phyloP scores from a whole-genome alignment of 2,329 filamentous ascomycete species.

The Nannizziopsis arthrosporioides region DNA sequence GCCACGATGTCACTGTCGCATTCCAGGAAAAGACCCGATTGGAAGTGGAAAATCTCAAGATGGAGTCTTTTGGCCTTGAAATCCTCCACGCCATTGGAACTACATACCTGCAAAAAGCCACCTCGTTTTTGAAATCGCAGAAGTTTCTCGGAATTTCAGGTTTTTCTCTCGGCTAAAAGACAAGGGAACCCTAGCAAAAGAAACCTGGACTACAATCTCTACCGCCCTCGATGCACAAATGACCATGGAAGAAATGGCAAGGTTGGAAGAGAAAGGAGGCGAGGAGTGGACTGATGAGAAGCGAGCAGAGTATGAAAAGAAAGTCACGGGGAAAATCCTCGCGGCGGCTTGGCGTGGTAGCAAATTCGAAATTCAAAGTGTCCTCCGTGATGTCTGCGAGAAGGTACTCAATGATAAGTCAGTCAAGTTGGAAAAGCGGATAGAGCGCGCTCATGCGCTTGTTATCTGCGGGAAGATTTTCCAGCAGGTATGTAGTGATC shows the following conservation, averaged over 20 bases:
- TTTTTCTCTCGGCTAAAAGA: constrained; percentile 91
- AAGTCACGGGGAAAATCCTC: constrained; percentile 94
- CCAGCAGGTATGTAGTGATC: constrained; percentile 52
- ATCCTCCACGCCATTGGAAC: constrained; percentile 90
- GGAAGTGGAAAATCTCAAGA: constrained; percentile 96
- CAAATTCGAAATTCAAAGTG: constrained; percentile 96
- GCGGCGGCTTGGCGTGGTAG: constrained; percentile 91
- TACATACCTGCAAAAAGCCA: constrained; percentile 80
- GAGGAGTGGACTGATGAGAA: constrained; percentile 98
- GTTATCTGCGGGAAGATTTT: constrained; percentile 84
- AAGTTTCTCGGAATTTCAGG: constrained; percentile 94
- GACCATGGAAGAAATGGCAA: constrained; percentile 98
- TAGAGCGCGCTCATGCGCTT: constrained; percentile 83
- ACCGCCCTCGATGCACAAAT: constrained; percentile 94
- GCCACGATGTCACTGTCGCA: constrained; percentile 66
- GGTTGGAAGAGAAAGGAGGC: constrained; percentile 83
- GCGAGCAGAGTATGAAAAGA: constrained; percentile 87
- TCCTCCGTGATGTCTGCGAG: constrained; percentile 89
- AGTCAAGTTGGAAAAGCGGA: constrained; percentile 67
- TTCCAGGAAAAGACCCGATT: constrained; percentile 91
- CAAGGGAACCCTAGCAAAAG: constrained; percentile 92
- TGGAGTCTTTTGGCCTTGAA: constrained; percentile 95
- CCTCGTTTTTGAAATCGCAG: constrained; percentile 79
- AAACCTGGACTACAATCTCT: constrained; percentile 95
- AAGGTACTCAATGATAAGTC: constrained; percentile 67